Evolutionary conservation across 768 basidiomycete species (phyloP), one percentile per base, ranked within the genome.

Genomic region (Lanmaoa rubissima): DNA sequence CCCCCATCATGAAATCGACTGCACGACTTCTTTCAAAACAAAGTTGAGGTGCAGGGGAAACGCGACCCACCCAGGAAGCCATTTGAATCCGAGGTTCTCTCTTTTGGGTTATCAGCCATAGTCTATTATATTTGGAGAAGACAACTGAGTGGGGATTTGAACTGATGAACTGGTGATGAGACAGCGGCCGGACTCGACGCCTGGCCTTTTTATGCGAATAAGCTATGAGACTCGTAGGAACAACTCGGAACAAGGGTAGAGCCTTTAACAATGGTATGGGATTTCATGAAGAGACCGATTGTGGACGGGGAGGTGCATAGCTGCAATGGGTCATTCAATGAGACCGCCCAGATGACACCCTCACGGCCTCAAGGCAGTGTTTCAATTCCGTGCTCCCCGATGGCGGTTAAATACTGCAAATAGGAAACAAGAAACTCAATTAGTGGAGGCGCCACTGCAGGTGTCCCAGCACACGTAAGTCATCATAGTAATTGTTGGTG

Each of bases 1-100:
- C 73, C 13, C 73, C 74, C 70, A 73, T 73, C 65, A 74, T 61
- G 56, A 74, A 74, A 53, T 74, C 68, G 36, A 70, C 75, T 76
- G 48, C 2, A 48, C 2, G 21, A 14, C 4, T 6, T 21, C 21
- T 38, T 36, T 59, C 19, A 71, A 51, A 38, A 55, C 19, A 26
- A 39, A 9, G 28, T 24, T 12, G 8, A n/a, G 17, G 45, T 6
- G 1, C 5, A 47, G 21, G 38, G 12, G 13, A 14, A 48, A 19
- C 4, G 12, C 6, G 38, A 52, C 61, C 49, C 28, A 34, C 69
- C 58, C 40, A 68, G 44, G 45, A 72, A 70, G 26, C 46, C 54
- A 28, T 59, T 66, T 7, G 51, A 28, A 10, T 48, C 55, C 11
- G 17, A 48, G 13, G 45, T 24, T 24, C 49, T 54, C 13, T 32